Conservation (phyloP, 495 filamentous ascomycete species). For the Xylaria telfairii region DNA sequence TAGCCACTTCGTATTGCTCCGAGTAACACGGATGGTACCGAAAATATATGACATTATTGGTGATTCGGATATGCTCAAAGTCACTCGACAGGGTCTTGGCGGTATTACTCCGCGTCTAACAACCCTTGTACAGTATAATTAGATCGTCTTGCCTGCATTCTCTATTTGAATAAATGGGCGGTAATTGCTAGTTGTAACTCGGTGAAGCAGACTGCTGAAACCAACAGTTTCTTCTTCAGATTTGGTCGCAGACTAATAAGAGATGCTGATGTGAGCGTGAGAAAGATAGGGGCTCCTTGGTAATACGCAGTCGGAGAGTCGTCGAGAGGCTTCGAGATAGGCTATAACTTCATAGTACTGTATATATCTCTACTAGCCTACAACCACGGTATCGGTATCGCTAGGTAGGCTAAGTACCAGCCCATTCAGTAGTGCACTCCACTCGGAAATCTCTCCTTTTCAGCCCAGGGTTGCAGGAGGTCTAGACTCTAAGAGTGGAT, state of each 20-base stretch:
- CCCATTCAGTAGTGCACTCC: constrained; percentile 17
- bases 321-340: not conserved
- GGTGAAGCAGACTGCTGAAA: not conserved
- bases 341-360: not conserved
- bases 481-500: constrained; percentile 27
- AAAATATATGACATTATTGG: constrained; percentile 21
- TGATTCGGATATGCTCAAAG: constrained; percentile 18
- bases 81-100: constrained; percentile 17
- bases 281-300: constrained; percentile 1
- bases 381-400: constrained; percentile 5
- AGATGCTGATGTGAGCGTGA: not conserved
- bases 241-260: not conserved
- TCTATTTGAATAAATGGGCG: not conserved
- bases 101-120: constrained; percentile 10
- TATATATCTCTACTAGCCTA: not conserved
- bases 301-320: not conserved
- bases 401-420: not conserved
- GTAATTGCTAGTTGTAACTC: not conserved
- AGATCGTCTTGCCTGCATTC: constrained; percentile 1
- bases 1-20: constrained; percentile 24
- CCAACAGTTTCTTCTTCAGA: not conserved
- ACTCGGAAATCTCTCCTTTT: constrained; percentile 23
- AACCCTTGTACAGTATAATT: constrained; percentile 19
- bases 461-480: constrained; percentile 23
- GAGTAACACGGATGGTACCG: constrained; percentile 23